Conservation (phyloP, 805 yeast species). For the Nakazawaea molendinolei region DNA sequence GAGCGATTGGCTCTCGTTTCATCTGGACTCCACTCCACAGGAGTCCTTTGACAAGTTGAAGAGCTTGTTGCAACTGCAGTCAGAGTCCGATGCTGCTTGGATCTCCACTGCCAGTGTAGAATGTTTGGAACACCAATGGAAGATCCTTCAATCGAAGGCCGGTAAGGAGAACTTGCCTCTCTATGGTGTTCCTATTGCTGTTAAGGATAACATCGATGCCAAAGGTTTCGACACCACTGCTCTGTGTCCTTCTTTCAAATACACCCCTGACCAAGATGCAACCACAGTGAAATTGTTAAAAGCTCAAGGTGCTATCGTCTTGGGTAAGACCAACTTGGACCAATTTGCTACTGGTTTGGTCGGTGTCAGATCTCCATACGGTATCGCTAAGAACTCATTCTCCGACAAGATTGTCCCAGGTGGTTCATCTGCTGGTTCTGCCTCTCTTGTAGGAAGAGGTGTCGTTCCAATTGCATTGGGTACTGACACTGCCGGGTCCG, state of each 20-base stretch:
- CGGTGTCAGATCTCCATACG: slow-evolving; percentile 93
- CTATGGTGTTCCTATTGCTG: slow-evolving; percentile 92
- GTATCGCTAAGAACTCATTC: slow-evolving; percentile 78
- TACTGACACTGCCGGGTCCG: slow-evolving; percentile 98
- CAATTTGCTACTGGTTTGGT: slow-evolving; percentile 98
- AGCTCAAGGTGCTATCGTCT: slow-evolving; percentile 84
- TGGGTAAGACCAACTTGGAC: slow-evolving; percentile 93
- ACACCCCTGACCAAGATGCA: slow-evolving; percentile 65
- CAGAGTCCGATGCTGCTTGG: slow-evolving; percentile 82
- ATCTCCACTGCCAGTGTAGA: slow-evolving; percentile 65
- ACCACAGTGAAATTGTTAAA: slow-evolving; percentile 67
- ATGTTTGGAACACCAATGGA: slow-evolving; percentile 73
- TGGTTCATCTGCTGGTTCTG: slow-evolving; percentile 96
- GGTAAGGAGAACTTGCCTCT: slow-evolving; percentile 54
- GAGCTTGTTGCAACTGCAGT: slow-evolving; percentile 41
- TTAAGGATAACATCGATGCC: slow-evolving; percentile 92
- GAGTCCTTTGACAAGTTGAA: slow-evolving; percentile 48
- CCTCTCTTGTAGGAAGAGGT: slow-evolving; percentile 85
- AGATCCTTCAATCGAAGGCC: slow-evolving; percentile 55
- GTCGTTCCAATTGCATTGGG: slow-evolving; percentile 85
- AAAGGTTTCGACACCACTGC: slow-evolving; percentile 82
- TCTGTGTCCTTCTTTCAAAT: slow-evolving; percentile 84
- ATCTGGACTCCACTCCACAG: slow-evolving; percentile 51
- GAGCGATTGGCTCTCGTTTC: slow-evolving; percentile 70
- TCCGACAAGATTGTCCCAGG: slow-evolving; percentile 78